Percentiles rank a stretch among this genome's conserved stretches.
These are phyloP conservation scores for Brassica carinata DNA, from an alignment of 345 rosid genomes.

Conservation along the genomic window DNA sequence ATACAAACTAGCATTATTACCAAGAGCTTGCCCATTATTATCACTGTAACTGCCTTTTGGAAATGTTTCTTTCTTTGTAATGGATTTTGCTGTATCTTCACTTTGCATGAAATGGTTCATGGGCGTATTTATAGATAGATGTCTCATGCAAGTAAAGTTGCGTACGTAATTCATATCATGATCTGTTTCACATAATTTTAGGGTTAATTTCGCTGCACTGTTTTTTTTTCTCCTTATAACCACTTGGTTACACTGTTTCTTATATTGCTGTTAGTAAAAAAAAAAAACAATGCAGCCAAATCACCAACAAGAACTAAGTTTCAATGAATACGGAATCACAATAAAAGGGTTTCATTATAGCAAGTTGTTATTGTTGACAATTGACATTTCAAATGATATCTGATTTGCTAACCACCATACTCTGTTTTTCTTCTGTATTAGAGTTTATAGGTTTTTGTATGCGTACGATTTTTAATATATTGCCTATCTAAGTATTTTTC, in stretches of 20 bases:
- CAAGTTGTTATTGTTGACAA: conserved; percentile 24
- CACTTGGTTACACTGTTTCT: neutral
- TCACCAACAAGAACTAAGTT: conserved; percentile 23
- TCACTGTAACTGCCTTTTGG: neutral
- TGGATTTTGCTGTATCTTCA: conserved; percentile 4
- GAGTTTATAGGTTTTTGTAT: neutral
- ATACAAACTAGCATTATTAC: conserved; percentile 22
- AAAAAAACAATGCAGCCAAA: neutral
- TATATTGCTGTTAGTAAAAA: neutral
- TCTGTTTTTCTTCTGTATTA: neutral
- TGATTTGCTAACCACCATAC: conserved; percentile 6
- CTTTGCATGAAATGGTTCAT: conserved; percentile 28
- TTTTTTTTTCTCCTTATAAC: neutral
- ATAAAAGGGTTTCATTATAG: conserved; percentile 7
- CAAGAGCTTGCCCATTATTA: conserved; percentile 37
- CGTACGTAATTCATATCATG: conserved; percentile 21
- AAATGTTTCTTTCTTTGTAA: conserved; percentile 26
- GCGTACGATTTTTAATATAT: neutral
- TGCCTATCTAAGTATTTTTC: neutral
- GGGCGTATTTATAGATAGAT: conserved; percentile 33
- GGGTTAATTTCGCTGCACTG: conserved; percentile 31
- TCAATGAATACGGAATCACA: conserved; percentile 31
- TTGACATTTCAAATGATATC: conserved; percentile 10
- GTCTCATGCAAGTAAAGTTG: conserved; percentile 33
- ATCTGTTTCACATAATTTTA: conserved; percentile 27